Conservation (phyloP, 805 yeast species). For the Phaffomyces antillensis region DNA sequence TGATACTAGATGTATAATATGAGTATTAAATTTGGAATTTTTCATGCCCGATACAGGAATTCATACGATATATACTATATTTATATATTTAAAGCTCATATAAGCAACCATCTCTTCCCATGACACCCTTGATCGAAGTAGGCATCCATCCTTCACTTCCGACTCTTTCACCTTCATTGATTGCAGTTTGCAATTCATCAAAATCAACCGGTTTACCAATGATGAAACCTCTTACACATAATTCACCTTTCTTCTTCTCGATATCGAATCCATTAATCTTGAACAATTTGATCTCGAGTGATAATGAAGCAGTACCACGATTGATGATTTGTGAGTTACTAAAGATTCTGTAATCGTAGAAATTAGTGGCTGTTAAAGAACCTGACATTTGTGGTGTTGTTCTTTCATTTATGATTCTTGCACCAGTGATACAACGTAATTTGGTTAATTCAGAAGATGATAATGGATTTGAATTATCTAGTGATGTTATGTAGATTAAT, state of each 20-base stretch:
- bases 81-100: conserved; percentile 28
- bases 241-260: conserved; percentile 38
- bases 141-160: conserved; percentile 48
- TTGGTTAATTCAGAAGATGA: conserved; percentile 29
- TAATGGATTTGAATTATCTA: conserved; percentile 1
- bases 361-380: conserved; percentile 51
- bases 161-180: conserved; percentile 23
- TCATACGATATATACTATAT: neutral
- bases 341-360: conserved; percentile 53
- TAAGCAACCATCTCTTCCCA: conserved; percentile 70
- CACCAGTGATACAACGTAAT: conserved; percentile 38
- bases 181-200: conserved; percentile 24
- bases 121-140: conserved; percentile 45
- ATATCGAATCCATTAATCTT: conserved; percentile 25
- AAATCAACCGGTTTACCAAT: conserved; percentile 45
- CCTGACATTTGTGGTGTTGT: conserved; percentile 44
- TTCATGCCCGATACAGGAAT: neutral
- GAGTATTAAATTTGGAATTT: neutral
- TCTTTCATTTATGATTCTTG: conserved; percentile 47
- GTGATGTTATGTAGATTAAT: conserved; percentile 14
- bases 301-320: conserved; percentile 53
- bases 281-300: conserved; percentile 52
- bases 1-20: neutral
- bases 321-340: conserved; percentile 29
- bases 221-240: conserved; percentile 57